Evolutionary conservation across 2,329 filamentous ascomycete species (phyloP).

Genomic region (Onygenales sp.): DNA sequence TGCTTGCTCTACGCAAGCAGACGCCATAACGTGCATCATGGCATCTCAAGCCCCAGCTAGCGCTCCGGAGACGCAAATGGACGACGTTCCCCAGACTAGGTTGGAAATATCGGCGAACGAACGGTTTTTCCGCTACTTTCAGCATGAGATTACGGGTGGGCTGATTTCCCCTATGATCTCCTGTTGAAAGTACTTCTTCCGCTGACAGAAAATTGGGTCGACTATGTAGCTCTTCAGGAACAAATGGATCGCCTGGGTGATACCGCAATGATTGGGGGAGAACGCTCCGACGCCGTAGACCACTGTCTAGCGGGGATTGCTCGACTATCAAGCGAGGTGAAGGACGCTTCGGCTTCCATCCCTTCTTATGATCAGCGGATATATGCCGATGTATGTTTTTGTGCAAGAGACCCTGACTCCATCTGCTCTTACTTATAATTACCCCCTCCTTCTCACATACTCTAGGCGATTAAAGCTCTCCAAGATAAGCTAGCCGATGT

Average conservation of each 20-base stretch:
- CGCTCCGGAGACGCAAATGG: conserved; percentile 9
- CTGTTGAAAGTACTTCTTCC: neutral
- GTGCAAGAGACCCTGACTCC: conserved; percentile 12
- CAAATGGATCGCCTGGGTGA: conserved; percentile 61
- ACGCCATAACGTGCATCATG: neutral
- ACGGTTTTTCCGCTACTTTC: conserved; percentile 77
- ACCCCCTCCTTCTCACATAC: conserved; percentile 3
- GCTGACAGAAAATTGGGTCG: neutral
- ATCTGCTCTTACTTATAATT: neutral
- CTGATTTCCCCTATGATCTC: neutral
- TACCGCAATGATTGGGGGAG: conserved; percentile 55
- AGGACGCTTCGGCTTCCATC: conserved; percentile 71
- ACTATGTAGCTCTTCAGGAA: conserved; percentile 58
- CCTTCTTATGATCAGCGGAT: conserved; percentile 84
- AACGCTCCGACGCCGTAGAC: conserved; percentile 72
- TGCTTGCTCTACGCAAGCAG: no score
- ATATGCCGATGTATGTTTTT: conserved; percentile 59
- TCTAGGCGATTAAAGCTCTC: conserved; percentile 66
- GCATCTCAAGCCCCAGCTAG: neutral
- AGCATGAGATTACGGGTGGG: conserved; percentile 62
- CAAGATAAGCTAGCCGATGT: conserved; percentile 68
- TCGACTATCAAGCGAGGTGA: conserved; percentile 70
- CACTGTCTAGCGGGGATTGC: conserved; percentile 71
- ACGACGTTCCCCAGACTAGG: conserved; percentile 21
- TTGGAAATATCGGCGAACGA: conserved; percentile 51